Percentiles rank a stretch among this genome's conserved stretches.
Evolutionary conservation across 768 basidiomycete species (phyloP).

Genomic region (Austroboletus eburneus): DNA sequence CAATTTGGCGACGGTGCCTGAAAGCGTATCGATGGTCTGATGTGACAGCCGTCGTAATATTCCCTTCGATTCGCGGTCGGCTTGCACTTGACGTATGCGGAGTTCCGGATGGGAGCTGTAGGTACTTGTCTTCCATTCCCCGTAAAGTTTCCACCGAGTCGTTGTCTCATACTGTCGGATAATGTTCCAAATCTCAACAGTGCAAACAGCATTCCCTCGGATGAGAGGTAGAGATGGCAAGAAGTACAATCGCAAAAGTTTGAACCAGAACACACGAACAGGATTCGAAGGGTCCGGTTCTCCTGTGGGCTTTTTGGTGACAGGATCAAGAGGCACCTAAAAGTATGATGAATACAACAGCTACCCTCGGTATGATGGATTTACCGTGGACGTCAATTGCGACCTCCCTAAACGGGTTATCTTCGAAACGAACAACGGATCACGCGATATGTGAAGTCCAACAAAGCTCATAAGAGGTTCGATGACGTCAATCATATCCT

Average conservation of each 20-base stretch:
- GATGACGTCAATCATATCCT: conserved; percentile 71
- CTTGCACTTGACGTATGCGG: conserved; percentile 73
- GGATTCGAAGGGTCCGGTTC: conserved; percentile 56
- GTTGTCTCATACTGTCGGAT: conserved; percentile 75
- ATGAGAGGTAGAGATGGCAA: conserved; percentile 86
- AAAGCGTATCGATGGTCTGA: conserved; percentile 78
- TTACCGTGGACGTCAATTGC: conserved; percentile 56
- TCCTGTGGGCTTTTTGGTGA: conserved; percentile 54
- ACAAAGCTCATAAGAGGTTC: conserved; percentile 79
- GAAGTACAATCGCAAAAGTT: conserved; percentile 71
- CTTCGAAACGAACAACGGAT: conserved; percentile 74
- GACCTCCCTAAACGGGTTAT: conserved; percentile 72
- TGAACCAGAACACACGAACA: conserved; percentile 79
- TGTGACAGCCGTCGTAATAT: conserved; percentile 84
- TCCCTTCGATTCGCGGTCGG: conserved; percentile 83
- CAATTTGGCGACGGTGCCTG: conserved; percentile 86
- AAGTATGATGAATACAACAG: conserved; percentile 6
- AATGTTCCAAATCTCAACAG: conserved; percentile 90
- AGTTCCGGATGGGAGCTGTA: conserved; percentile 79
- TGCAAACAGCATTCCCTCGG: conserved; percentile 81
- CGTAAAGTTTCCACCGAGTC: conserved; percentile 87
- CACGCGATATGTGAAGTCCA: conserved; percentile 76
- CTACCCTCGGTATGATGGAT: conserved; percentile 3
- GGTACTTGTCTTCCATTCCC: conserved; percentile 81
- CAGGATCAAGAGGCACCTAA: conserved; percentile 51